Evolutionary conservation across 2,329 filamentous ascomycete species (phyloP).

Genomic region (Colletotrichum graminicola): DNA sequence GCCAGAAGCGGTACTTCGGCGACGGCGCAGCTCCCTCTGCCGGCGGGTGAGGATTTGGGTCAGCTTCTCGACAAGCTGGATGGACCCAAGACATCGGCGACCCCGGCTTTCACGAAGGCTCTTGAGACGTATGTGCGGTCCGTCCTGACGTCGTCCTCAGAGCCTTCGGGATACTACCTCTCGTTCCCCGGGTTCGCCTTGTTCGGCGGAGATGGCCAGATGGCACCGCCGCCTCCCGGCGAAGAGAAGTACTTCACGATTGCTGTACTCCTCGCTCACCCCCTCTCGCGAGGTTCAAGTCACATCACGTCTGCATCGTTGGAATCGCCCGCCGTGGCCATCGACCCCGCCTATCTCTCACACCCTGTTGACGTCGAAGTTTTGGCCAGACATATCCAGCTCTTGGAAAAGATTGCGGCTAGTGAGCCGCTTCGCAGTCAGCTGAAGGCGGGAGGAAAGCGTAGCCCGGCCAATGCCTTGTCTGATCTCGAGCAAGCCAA

Average conservation of each 20-base stretch:
- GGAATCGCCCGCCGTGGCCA: conserved; percentile 46
- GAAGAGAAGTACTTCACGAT: conserved; percentile 63
- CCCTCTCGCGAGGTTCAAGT: conserved; percentile 69
- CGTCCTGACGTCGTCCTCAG: conserved; percentile 33
- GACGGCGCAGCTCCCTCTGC: conserved; percentile 45
- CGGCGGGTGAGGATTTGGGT: conserved; percentile 50
- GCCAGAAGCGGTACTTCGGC: conserved; percentile 42
- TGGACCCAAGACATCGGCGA: conserved; percentile 26
- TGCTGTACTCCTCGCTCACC: conserved; percentile 70
- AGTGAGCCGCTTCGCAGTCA: conserved; percentile 57
- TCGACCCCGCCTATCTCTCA: conserved; percentile 67
- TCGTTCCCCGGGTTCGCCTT: conserved; percentile 40
- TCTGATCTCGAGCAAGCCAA: conserved; percentile 51
- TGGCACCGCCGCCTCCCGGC: conserved; percentile 38
- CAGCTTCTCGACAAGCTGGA: conserved; percentile 30
- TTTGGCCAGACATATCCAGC: conserved; percentile 58
- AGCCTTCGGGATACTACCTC: conserved; percentile 42
- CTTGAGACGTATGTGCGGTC: conserved; percentile 39
- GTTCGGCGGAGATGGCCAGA: conserved; percentile 38
- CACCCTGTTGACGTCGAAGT: conserved; percentile 69
- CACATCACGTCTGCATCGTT: conserved; percentile 64
- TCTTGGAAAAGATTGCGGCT: conserved; percentile 54
- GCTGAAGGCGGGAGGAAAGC: conserved; percentile 53
- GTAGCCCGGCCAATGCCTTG: conserved; percentile 43
- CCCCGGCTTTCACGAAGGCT: conserved; percentile 28